phyloP scores from a whole-genome alignment of 495 filamentous ascomycete species.

The Parathielavia appendiculata region DNA sequence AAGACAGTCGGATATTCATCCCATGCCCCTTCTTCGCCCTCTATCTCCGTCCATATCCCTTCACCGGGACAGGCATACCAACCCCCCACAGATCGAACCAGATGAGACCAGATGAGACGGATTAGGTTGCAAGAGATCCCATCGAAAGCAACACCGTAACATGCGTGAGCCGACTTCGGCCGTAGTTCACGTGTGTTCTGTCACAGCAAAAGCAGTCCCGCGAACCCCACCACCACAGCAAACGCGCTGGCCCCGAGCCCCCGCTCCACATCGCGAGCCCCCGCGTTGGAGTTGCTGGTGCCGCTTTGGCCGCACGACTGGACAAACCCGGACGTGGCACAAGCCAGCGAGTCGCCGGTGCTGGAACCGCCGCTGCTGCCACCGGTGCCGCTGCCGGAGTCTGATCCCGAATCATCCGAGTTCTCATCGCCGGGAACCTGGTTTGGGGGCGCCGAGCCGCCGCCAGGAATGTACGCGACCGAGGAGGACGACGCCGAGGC shows the following conservation, averaged over 20 bases:
- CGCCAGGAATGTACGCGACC: conserved; percentile 35
- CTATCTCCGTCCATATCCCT: too few species aligned
- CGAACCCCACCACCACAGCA: conserved; percentile 46
- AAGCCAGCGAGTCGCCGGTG: conserved; percentile 13
- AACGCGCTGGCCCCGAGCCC: conserved; percentile 44
- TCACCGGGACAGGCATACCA: too few species aligned
- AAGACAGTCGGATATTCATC: too few species aligned
- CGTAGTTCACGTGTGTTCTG: too few species aligned
- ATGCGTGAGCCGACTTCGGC: too few species aligned
- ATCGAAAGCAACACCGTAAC: too few species aligned
- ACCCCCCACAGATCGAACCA: too few species aligned
- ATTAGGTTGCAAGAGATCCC: too few species aligned
- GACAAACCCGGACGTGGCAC: conserved; percentile 31
- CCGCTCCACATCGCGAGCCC: conserved; percentile 35
- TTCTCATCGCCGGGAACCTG: conserved; percentile 23
- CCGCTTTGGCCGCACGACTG: conserved; percentile 29
- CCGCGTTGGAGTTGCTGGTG: conserved; percentile 28
- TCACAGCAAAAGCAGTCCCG: conserved; percentile 42
- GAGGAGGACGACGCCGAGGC: conserved; percentile 28
- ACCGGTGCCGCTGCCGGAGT: conserved; percentile 9
- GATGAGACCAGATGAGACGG: too few species aligned
- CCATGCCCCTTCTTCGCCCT: too few species aligned
- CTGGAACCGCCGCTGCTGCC: conserved; percentile 17
- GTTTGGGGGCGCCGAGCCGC: conserved; percentile 18
- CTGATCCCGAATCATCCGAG: conserved; percentile 3